Evolutionary conservation across 129 eudicot genomes (phyloP), one percentile per base, ranked within the genome.

Genomic region (Glebionis coronaria): DNA sequence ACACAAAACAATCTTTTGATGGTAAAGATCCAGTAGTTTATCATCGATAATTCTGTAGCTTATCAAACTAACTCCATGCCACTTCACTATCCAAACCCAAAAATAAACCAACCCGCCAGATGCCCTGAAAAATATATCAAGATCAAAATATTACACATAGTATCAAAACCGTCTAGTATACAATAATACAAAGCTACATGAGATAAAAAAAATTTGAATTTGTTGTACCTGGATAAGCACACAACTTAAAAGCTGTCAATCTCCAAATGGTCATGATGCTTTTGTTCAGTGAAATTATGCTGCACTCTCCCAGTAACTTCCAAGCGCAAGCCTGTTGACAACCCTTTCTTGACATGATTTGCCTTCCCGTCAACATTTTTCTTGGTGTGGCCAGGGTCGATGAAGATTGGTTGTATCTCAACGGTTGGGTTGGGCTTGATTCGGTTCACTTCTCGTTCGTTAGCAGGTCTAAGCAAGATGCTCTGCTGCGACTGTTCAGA

Each of bases 261-360:
- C 42, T 76, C 80, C 70, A 76, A 68, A 68, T 76, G 80, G 57
- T 75, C 70, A 60, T 75, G 71, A 23, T 76, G 53, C 46, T 73
- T 74, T 1, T 86, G 57, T 74, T 80, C 90, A 69, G 76, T 82
- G 21, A 71, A 54, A 68, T 79, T 94, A 74, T 87, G 95, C 42
- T 94, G 99, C 44, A 89, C 97, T 67, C 99, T 87, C 78, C 99
- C 99, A 74, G 93, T 89, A 44, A 94, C 81, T 87, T 89, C 97
- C 87, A 94, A 76, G 79, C 95, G 89, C 84, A 94, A 31, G 50
- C 92, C 88, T 45, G 27, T 93, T 47, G 76, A 66, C 18, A 77
- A 45, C 44, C 82, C 80, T 73, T 74, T 93, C 74, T 64, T 79
- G 65, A 58, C 40, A 65, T 50, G 62, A 9, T 68, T 76, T 0